Evolutionary conservation across 2,329 filamentous ascomycete species (phyloP).

Genomic region (Exserohilum turcica): DNA sequence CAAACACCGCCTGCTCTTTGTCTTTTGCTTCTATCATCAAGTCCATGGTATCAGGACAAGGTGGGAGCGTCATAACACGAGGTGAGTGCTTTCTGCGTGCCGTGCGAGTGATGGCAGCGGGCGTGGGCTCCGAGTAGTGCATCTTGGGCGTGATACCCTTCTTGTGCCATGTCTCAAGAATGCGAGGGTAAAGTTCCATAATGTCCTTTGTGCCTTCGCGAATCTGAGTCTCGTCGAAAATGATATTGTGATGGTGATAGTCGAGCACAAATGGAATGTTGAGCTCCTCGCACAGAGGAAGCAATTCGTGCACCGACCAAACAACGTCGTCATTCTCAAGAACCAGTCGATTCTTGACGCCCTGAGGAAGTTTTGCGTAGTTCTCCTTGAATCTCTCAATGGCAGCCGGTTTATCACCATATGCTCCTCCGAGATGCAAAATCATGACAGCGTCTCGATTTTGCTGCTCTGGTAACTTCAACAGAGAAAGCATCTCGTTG

Average conservation of each 20-base stretch:
- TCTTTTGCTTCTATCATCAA: conserved; percentile 99
- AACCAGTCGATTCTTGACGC: conserved; percentile 80
- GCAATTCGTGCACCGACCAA: conserved; percentile 88
- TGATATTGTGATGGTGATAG: conserved; percentile 94
- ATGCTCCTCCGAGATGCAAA: conserved; percentile 88
- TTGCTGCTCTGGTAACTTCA: conserved; percentile 76
- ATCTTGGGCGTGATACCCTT: conserved; percentile 93
- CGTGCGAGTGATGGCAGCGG: conserved; percentile 74
- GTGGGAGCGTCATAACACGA: conserved; percentile 78
- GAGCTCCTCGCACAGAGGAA: conserved; percentile 90
- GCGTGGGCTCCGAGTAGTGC: conserved; percentile 87
- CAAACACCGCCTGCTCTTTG: conserved; percentile 95
- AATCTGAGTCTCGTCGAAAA: conserved; percentile 74
- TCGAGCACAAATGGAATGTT: conserved; percentile 92
- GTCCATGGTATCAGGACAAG: conserved; percentile 82
- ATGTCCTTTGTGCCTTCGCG: conserved; percentile 88
- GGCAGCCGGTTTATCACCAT: conserved; percentile 82
- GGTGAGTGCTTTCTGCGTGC: conserved; percentile 86
- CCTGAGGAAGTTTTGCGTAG: conserved; percentile 68
- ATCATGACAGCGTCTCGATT: conserved; percentile 93
- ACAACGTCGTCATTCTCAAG: conserved; percentile 94
- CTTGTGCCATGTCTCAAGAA: conserved; percentile 79
- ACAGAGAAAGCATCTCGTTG: conserved; percentile 77
- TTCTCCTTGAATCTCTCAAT: conserved; percentile 78
- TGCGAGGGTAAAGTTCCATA: conserved; percentile 73